Base-by-base conservation (phyloP, 768 basidiomycete genomes). In the Boletus reticuloceps region DNA sequence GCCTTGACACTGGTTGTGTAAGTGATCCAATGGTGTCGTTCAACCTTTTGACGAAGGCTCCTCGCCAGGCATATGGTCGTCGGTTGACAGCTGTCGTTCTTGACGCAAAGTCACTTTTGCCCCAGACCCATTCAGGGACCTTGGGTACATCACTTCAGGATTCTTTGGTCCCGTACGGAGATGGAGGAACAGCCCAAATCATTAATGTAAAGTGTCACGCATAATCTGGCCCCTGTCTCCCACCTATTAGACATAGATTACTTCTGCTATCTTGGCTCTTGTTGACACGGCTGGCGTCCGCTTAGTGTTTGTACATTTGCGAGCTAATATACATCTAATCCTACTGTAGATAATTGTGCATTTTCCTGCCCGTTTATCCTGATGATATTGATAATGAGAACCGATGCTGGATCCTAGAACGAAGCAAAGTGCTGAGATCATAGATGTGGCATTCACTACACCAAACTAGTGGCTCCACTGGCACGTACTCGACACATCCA, bases 1-100 rank as follows among this genome's bases (percentile, higher is more conserved):
- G 95, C 2, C 71, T 96, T 34, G 95, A 98, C 68, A 80, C 88
- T 0, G 94, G 91, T 12, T 96, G 94, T 65, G 89, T 93, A 67
- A 68, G 85, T 75, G 41, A 45, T 38, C 19, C 11, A 2, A 37
- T 45, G 27, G 10, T 45, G 31, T 54, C 27, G 14, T 42, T 17
- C 36, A 22, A 16, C 11, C 32, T 32, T 51, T 52, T 54, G 20
- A 61, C 29, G 8, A 12, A 36, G 10, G 13, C 20, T 39, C 40
- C 20, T 50, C 37, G 17, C 51, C 37, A 83, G 79, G 75, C 83
- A 41, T 88, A 91, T 63, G 80, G 82, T 8, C 75, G 79, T 39
- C 72, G 74, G 38, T 68, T 94, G 47, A 83, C 87, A 6, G 88
- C 89, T 5, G 71, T 93, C 41, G 73, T 94, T n/a, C 75, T 93